These are phyloP conservation scores for Citrus hindsii DNA, from an alignment of 345 rosid species.

Conservation along the genomic window DNA sequence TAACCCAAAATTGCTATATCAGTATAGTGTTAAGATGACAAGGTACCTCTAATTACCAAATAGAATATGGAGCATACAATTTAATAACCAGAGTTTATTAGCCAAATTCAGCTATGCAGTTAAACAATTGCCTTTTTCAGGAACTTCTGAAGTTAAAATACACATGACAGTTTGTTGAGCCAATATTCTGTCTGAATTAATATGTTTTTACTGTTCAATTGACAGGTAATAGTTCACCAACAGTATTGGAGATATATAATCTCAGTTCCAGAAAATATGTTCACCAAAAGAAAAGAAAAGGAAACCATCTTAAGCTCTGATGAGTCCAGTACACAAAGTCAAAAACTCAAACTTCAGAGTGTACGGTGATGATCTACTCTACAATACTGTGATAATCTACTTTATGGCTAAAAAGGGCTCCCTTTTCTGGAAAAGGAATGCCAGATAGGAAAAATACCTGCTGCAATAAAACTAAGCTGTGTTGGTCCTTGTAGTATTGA, in stretches of 20 bases:
- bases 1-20: neutral
- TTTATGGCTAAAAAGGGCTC: neutral
- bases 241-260: neutral
- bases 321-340: neutral
- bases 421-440: neutral
- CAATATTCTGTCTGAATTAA: neutral
- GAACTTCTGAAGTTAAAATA: neutral
- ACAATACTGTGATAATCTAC: neutral
- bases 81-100: neutral
- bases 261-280: neutral
- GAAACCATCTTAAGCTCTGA: neutral
- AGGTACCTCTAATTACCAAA: neutral
- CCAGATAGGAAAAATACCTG: conserved; percentile 40
- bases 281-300: neutral
- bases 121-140: neutral
- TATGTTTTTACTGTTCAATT: neutral
- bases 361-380: neutral
- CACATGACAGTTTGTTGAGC: neutral
- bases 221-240: neutral
- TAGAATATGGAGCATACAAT: neutral
- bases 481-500: conserved; percentile 72
- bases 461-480: conserved; percentile 59
- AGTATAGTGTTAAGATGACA: neutral
- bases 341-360: neutral
- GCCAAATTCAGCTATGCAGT: neutral